A percentile compares a stretch with the other conserved stretches of the same genome.
Conservation (phyloP, 371 early-diverging fungal genomes). For the Thermomucor indicae-seudaticae region DNA sequence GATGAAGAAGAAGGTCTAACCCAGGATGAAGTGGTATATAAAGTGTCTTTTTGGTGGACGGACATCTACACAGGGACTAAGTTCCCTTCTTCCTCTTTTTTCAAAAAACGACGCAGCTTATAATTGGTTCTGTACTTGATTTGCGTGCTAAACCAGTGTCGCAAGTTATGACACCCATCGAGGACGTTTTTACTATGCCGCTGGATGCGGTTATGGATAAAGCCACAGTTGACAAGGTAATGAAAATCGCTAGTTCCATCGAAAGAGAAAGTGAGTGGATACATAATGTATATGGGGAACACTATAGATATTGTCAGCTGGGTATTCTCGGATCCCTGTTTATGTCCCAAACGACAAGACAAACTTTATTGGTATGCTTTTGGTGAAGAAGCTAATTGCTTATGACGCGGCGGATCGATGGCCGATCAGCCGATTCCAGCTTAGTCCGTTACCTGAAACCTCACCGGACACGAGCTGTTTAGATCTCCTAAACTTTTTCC, state of each 20-base stretch:
- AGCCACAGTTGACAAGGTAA: conserved; percentile 51
- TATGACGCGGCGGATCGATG: conserved; percentile 82
- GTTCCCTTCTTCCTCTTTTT: too few species aligned
- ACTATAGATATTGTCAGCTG: conserved; percentile 69
- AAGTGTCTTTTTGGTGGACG: not conserved
- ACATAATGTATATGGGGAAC: not conserved
- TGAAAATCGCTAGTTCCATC: not conserved
- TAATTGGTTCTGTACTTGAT: conserved; percentile 86
- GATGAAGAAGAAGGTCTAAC: conserved; percentile 79
- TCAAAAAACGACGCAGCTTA: not conserved
- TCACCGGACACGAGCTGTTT: conserved; percentile 70
- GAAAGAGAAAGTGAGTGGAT: not conserved
- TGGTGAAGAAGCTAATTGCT: conserved; percentile 83
- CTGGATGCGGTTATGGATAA: conserved; percentile 66
- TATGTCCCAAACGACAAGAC: conserved; percentile 53
- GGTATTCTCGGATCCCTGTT: conserved; percentile 92
- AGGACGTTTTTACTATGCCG: conserved; percentile 80
- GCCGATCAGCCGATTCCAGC: conserved; percentile 63
- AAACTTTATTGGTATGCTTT: conserved; percentile 83
- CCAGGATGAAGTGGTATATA: conserved; percentile 87
- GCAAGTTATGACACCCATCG: conserved; percentile 84
- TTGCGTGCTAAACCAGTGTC: conserved; percentile 80
- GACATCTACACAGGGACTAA: not conserved
- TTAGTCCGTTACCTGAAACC: conserved; percentile 75
- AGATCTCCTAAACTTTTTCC: conserved; percentile 91